Evolutionary conservation across 2,329 filamentous ascomycete genomes (phyloP), one percentile per base, ranked within the genome.

Genomic region (Sclerotinia trifoliorum): DNA sequence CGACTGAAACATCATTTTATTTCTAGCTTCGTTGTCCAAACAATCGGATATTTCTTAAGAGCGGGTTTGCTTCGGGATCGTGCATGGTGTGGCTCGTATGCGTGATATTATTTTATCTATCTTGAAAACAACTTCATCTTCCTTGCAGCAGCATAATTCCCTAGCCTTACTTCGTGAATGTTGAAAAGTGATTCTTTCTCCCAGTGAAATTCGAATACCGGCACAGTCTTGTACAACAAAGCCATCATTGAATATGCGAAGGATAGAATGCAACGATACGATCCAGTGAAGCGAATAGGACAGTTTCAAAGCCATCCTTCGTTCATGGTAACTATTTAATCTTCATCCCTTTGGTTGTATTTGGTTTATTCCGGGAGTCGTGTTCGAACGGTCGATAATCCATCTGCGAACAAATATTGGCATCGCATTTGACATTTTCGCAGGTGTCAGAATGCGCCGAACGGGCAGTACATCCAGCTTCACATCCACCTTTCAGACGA

Each of bases 361-460:
- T 49, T 49, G 3, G 21, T 39, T 24, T 35, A 24, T 24, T 49
- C 39, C 6, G 7, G 21, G 8, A 48, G n/a, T 62, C 46, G 8
- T 51, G 21, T 51, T 51, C 26, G 7, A 39, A 21, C 21, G 2
- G n/a, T 49, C 32, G 4, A 35, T 19, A 26, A 5, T 21, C 29
- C 29, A 15, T 62, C 60, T 51, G 60, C 29, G 46, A 24, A 62
- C 60, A 26, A 39, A 51, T 10, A 19, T 11, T 24, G 46, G 46
- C 46, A 26, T 21, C 21, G 21, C 54, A 51, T 35, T 61, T 61
- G 21, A 7, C 29, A 39, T 62, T 26, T 49, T 62, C 29, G 58
- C 24, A 49, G 19, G 44, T 49, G 58, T 61, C 42, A 44, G 44
- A 35, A 60, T 49, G 58, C 24, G 58, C 55, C 54, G 15, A 61